Evolutionary conservation across 352 stramenopile species (phyloP), one percentile per base, ranked within the genome.

Genomic region (Phytophthora pinifolia): DNA sequence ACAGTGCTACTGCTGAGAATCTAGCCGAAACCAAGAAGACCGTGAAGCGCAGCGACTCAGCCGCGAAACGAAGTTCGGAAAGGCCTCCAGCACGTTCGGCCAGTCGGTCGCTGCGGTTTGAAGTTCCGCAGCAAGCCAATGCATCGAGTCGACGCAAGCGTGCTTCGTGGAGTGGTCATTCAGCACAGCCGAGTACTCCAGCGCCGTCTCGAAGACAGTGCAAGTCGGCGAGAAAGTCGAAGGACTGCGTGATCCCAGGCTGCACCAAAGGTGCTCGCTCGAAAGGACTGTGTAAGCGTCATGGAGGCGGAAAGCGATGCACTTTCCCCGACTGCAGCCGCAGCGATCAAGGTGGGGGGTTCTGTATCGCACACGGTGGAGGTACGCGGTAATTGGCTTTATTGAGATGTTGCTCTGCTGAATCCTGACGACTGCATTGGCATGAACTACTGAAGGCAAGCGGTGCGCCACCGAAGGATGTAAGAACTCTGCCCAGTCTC

Each of bases 341-440:
- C 20, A 93, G 85, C 34, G 85, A 95, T 22, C 85, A 95, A 79
- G 85, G 85, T n/a, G 85, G 85, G 14, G 85, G 85, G 0, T 88
- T 76, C 29, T 95, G 85, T 37, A 95, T 95, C 38, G 72, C 70
- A 3, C 85, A 95, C 27, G 85, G 85, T 13, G 85, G 83, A 72
- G 84, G 83, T 74, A 60, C 49, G 38, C 14, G 35, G 1, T 6
- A 14, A 29, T 31, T 63, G 27, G 10, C 8, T 29, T 29, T 41
- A 8, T 17, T 18, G 4, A 36, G 4, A 12, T 31, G 9, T 47
- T 22, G 34, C 17, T 22, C 34, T 39, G 56, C 10, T 12, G 20
- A 34, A 25, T 47, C 20, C 64, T 29, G 22, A 18, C 53, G 9
- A 15, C 51, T 43, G 9, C 47, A 13, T 44, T 39, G 44, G 17